phyloP scores from a whole-genome alignment of 257 asterid genomes.

The Galeopsis tetrahit region DNA sequence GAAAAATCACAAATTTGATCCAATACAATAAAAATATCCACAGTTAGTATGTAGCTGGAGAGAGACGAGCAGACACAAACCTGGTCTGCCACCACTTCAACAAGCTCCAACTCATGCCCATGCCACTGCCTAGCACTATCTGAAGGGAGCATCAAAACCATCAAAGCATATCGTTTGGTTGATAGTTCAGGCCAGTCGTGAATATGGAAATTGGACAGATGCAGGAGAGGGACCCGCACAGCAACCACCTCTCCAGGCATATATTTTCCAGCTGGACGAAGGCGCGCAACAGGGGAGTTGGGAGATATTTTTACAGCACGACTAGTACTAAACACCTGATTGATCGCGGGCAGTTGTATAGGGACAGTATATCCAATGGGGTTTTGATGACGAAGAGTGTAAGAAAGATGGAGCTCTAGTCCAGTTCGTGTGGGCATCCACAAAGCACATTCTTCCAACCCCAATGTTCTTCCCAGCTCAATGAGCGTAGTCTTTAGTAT shows the following conservation, averaged over 20 bases:
- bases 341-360: slow-evolving; percentile 76
- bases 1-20: not conserved
- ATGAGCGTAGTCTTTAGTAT: slow-evolving; percentile 88
- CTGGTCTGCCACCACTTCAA: slow-evolving; percentile 99
- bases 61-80: slow-evolving; percentile 42
- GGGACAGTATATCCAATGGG: slow-evolving; percentile 93
- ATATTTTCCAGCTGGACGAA: slow-evolving; percentile 73
- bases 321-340: slow-evolving; percentile 77
- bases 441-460: slow-evolving; percentile 90
- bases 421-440: slow-evolving; percentile 99
- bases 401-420: slow-evolving; percentile 91
- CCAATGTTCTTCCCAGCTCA: slow-evolving; percentile 92
- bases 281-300: slow-evolving; percentile 81
- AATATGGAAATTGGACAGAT: slow-evolving; percentile 87
- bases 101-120: slow-evolving; percentile 94
- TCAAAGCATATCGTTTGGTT: slow-evolving; percentile 85
- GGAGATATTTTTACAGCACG: slow-evolving; percentile 83
- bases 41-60: slow-evolving; percentile 16
- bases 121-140: slow-evolving; percentile 99
- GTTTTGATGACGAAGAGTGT: slow-evolving; percentile 87
- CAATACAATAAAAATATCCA: not conserved
- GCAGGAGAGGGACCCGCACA: slow-evolving; percentile 89
- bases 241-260: slow-evolving; percentile 98
- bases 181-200: slow-evolving; percentile 98
- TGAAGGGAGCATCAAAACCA: slow-evolving; percentile 97